phyloP scores from a whole-genome alignment of 2,329 filamentous ascomycete species.

The Fusarium floridanum region DNA sequence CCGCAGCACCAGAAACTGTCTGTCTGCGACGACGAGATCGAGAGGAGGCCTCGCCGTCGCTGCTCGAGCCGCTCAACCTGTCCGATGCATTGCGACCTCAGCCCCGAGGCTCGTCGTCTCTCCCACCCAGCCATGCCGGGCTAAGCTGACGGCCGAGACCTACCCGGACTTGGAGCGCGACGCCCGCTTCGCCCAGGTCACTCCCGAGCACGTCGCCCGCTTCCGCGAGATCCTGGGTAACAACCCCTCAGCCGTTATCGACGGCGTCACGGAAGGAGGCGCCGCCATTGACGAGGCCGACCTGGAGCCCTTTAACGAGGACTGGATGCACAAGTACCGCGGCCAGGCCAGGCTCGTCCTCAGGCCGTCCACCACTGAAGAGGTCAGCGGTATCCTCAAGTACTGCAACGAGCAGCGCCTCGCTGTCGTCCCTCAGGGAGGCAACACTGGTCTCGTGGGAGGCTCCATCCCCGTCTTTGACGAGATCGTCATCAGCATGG shows the following conservation, averaged over 20 bases:
- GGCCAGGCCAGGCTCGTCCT: conserved; percentile 90
- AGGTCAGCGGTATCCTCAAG: conserved; percentile 90
- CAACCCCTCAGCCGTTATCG: conserved; percentile 80
- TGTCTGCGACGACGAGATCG: conserved; percentile 18
- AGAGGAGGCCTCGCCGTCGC: conserved; percentile 15
- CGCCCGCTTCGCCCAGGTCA: conserved; percentile 79
- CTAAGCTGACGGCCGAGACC: conserved; percentile 85
- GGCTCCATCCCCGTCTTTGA: conserved; percentile 98
- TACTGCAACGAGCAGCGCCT: conserved; percentile 96
- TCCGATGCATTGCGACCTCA: conserved; percentile 49
- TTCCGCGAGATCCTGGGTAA: conserved; percentile 86
- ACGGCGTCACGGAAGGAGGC: conserved; percentile 79
- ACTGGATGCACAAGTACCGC: conserved; percentile 99
- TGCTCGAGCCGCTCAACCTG: conserved; percentile 5
- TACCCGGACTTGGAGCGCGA: conserved; percentile 89
- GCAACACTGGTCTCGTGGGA: conserved; percentile 95
- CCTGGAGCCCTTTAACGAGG: conserved; percentile 91
- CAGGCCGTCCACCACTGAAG: conserved; percentile 84
- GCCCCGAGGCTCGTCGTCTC: conserved; percentile 46
- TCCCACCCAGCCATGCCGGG: conserved; percentile 37
- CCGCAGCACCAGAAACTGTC: conserved; percentile 25
- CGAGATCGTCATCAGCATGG: conserved; percentile 93
- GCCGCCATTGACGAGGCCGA: conserved; percentile 78
- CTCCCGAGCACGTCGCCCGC: conserved; percentile 81
- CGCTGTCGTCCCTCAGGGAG: conserved; percentile 95